Evolutionary conservation across 176 grass and related monocot species (phyloP).

Genomic region (Carex myosuroides): DNA sequence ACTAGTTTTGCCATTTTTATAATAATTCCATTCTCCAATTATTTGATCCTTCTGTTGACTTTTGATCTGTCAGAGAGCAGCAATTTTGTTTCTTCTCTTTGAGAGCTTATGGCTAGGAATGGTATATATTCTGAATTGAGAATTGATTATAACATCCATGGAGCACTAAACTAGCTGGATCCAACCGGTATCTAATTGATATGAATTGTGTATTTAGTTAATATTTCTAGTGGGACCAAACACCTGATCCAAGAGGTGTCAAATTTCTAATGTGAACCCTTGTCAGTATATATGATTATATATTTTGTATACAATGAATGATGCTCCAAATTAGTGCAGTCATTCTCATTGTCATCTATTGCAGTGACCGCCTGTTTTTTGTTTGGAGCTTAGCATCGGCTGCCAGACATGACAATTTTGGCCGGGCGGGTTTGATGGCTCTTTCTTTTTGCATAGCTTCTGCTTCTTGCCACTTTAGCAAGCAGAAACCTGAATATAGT

Average conservation of each 20-base stretch:
- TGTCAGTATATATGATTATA: background rate
- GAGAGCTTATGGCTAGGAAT: background rate
- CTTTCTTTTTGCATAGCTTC: conserved; percentile 79
- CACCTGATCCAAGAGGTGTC: background rate
- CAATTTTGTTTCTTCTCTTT: background rate
- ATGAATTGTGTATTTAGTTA: background rate
- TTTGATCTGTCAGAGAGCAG: background rate
- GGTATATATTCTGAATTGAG: background rate
- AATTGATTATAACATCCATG: background rate
- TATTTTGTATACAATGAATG: background rate
- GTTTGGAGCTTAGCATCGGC: conserved; percentile 72
- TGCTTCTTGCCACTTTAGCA: conserved; percentile 43
- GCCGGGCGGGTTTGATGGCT: conserved; percentile 87
- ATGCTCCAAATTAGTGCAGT: background rate
- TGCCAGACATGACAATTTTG: conserved; percentile 69
- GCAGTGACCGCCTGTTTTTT: conserved; percentile 62
- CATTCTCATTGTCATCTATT: conserved; percentile 6
- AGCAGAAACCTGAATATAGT: conserved; percentile 27
- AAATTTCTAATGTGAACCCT: background rate
- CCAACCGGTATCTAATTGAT: background rate
- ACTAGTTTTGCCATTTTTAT: background rate
- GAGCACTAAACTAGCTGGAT: background rate
- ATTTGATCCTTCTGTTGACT: background rate
- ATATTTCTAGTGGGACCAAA: background rate
- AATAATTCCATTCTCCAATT: background rate